Percentiles rank a stretch among this genome's conserved stretches.
phyloP scores from a whole-genome alignment of 441 rosid genomes.

The Gossypium schwendimanii region DNA sequence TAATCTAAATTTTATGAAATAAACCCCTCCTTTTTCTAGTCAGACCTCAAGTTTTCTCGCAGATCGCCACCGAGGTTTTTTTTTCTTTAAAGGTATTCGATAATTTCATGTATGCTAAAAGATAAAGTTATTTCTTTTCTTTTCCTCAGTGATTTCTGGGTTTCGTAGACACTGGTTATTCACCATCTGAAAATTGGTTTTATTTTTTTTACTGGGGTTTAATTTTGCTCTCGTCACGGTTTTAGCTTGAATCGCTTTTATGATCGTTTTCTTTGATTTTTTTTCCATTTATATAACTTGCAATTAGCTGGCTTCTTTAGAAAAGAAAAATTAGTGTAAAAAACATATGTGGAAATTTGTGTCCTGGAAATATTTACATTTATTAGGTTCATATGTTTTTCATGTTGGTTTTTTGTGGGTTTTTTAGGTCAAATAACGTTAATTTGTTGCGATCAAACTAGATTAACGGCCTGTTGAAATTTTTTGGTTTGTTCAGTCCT shows the following conservation, averaged over 20 bases:
- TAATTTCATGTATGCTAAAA: neutral
- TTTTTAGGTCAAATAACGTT: neutral
- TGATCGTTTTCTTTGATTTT: neutral
- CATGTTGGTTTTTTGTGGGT: neutral
- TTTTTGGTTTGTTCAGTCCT: neutral
- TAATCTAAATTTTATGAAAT: neutral
- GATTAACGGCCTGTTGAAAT: neutral
- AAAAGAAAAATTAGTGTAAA: neutral
- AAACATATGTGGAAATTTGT: neutral
- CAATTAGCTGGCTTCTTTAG: neutral
- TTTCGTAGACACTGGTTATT: neutral
- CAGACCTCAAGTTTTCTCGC: neutral
- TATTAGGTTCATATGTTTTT: neutral
- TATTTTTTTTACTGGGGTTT: neutral
- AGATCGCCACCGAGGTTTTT: neutral
- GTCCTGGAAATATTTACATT: neutral
- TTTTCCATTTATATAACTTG: neutral
- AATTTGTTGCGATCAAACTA: neutral
- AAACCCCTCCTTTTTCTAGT: neutral
- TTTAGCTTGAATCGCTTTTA: neutral
- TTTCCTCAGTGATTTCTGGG: neutral
- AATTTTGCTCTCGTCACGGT: neutral
- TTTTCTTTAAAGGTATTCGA: neutral
- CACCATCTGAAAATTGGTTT: neutral
- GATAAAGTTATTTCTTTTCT: neutral